Conservation (phyloP, 2,329 filamentous ascomycete genomes). For the Colletotrichum sidae region DNA sequence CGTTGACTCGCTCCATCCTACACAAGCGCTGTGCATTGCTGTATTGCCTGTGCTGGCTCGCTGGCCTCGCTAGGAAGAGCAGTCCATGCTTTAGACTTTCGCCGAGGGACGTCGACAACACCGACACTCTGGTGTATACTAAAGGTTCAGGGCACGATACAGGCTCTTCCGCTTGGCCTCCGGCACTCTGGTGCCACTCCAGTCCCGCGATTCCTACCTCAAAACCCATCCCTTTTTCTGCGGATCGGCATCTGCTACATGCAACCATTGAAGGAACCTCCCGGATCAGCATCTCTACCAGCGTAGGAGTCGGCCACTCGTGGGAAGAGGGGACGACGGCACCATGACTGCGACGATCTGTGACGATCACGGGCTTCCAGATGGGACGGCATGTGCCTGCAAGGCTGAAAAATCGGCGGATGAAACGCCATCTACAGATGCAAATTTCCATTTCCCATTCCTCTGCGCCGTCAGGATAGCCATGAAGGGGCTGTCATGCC, state of each 20-base stretch:
- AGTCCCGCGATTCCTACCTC: slow-evolving; percentile 8
- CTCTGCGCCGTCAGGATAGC: slow-evolving; percentile 4
- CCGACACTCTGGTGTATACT: too few species aligned
- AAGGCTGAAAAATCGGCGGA: slow-evolving; percentile 10
- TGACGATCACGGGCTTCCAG: slow-evolving; percentile 19
- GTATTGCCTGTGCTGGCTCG: too few species aligned
- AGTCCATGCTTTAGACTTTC: too few species aligned
- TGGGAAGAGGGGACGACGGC: slow-evolving; percentile 23
- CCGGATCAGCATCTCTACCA: slow-evolving; percentile 28
- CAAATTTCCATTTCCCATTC: slow-evolving; percentile 9
- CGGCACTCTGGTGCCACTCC: neutral
- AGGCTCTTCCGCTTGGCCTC: too few species aligned
- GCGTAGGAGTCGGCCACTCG: slow-evolving; percentile 17
- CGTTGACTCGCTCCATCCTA: too few species aligned
- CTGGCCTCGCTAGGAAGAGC: too few species aligned
- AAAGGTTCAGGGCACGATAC: too few species aligned
- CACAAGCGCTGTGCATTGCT: too few species aligned
- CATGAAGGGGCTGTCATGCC: slow-evolving; percentile 5
- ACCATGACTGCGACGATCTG: slow-evolving; percentile 26
- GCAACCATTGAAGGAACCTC: slow-evolving; percentile 23
- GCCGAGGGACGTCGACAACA: too few species aligned
- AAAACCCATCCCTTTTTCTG: neutral
- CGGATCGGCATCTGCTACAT: neutral
- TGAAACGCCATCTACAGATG: slow-evolving; percentile 14
- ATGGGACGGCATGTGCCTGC: slow-evolving; percentile 27